Base-by-base conservation (phyloP, 345 rosid species). In the Combretum micranthum region DNA sequence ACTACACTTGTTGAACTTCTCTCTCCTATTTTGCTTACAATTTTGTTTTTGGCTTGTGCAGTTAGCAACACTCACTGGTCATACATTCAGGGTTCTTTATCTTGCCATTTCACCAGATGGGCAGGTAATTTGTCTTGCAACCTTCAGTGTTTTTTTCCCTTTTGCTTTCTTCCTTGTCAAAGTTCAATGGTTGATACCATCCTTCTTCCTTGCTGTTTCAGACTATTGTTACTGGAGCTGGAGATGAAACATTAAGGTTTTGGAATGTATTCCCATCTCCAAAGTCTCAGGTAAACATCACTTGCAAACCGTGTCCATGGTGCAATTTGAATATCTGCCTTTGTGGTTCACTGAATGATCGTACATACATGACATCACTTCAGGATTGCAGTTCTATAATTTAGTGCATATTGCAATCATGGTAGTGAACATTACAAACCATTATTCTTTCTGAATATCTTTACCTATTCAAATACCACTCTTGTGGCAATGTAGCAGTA, bases 41-140 rank as follows among this genome's bases (percentile, higher is more conserved):
- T 56, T 55, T 13, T 13, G 50, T 60, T 37, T 32, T 67, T 65
- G 48, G 43, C 50, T 53, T 5, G 11, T 75, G 69, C 83, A 94
- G 99, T 73, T 94, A 78, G 99, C 95, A 53, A 87, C 95, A 59
- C 99, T 94, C 21, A 94, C 96, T 0, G 99, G 97, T 18, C 99
- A 94, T 64, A 69, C 99, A 15, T 85, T 66, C 61, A 77, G 99
- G 59, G 99, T 94, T 61, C 97, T 94, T 61, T 94, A 87, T 77
- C 99, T 94, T 68, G 99, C 99, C 12, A 87, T 90, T 53, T 94
- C 99, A 59, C 99, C 99, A 1, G 99, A 94, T 63, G 99, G 99
- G 67, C 97, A 94, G 95, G 99, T 90, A 77, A 37, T 65, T 48
- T 53, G 42, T 62, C 12, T n/a, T 23, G 47, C 20, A 15, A 19